Evolutionary conservation across 441 rosid genomes (phyloP).

Genomic region (Iberis amara): DNA sequence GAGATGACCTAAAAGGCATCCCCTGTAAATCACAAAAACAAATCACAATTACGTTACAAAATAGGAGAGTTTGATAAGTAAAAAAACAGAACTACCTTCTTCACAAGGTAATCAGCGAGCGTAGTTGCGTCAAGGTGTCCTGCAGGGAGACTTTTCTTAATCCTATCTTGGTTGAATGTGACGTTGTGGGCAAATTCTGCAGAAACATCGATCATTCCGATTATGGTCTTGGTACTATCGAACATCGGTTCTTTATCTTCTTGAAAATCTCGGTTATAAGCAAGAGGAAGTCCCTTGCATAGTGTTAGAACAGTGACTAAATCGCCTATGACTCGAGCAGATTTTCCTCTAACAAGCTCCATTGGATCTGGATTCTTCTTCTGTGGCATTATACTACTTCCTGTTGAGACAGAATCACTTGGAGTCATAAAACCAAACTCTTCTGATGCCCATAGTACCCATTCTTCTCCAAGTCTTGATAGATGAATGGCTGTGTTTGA

Average conservation of each 20-base stretch:
- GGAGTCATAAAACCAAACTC: slow-evolving; percentile 70
- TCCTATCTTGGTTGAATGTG: slow-evolving; percentile 32
- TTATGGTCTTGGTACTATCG: slow-evolving; percentile 61
- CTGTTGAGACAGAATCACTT: slow-evolving; percentile 78
- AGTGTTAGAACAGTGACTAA: slow-evolving; percentile 60
- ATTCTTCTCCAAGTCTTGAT: slow-evolving; percentile 75
- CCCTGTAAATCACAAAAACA: slow-evolving; percentile 41
- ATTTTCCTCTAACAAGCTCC: slow-evolving; percentile 85
- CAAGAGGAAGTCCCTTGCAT: slow-evolving; percentile 79
- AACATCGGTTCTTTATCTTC: slow-evolving; percentile 79
- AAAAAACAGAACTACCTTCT: slow-evolving; percentile 40
- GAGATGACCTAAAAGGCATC: slow-evolving; percentile 84
- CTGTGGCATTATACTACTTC: slow-evolving; percentile 92
- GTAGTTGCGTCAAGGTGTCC: slow-evolving; percentile 52
- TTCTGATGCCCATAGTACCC: slow-evolving; percentile 87
- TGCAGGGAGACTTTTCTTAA: slow-evolving; percentile 59
- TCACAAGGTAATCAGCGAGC: slow-evolving; percentile 62
- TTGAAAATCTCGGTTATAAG: slow-evolving; percentile 81
- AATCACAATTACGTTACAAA: neutral
- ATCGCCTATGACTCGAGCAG: slow-evolving; percentile 71
- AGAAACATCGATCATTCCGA: slow-evolving; percentile 70
- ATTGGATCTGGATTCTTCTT: slow-evolving; percentile 35
- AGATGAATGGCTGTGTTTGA: slow-evolving; percentile 65
- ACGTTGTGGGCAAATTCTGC: slow-evolving; percentile 72
- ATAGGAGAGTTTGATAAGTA: neutral